Conservation (phyloP, 23 red algal genomes). For the Chondrus crispus region DNA sequence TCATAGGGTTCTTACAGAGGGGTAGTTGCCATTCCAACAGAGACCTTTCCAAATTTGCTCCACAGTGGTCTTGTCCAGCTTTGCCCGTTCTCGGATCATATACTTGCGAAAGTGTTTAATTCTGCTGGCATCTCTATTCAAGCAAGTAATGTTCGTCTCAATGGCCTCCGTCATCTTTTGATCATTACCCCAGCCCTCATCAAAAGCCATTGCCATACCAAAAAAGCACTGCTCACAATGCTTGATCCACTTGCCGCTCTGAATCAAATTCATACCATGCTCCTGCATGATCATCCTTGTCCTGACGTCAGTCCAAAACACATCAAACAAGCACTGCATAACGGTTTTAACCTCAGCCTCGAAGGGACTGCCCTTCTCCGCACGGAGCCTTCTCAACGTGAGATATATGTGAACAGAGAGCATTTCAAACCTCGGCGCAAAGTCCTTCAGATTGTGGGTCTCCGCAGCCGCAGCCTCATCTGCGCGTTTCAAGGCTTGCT, state of each 20-base stretch:
- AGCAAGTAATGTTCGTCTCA: slow-evolving; percentile 22
- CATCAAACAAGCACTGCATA: slow-evolving; percentile 63
- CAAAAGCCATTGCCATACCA: slow-evolving; percentile 52
- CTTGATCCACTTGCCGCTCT: slow-evolving; percentile 64
- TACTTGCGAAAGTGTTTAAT: slow-evolving; percentile 35
- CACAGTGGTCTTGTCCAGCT: background rate
- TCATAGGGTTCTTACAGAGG: background rate
- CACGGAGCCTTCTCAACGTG: slow-evolving; percentile 35
- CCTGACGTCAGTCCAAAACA: slow-evolving; percentile 60
- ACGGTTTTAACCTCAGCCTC: slow-evolving; percentile 45
- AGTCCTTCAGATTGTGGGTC: background rate
- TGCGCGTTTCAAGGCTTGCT: slow-evolving; percentile 6
- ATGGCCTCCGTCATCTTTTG: slow-evolving; percentile 45
- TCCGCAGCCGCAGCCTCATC: background rate
- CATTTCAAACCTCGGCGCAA: slow-evolving; percentile 54
- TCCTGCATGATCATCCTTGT: slow-evolving; percentile 59
- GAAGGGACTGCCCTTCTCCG: slow-evolving; percentile 25
- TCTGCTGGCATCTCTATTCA: background rate
- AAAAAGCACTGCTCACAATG: slow-evolving; percentile 63
- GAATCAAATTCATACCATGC: slow-evolving; percentile 34
- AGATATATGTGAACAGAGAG: slow-evolving; percentile 50
- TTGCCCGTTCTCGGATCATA: slow-evolving; percentile 12
- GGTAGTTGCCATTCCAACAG: slow-evolving; percentile 7
- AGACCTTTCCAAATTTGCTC: slow-evolving; percentile 27
- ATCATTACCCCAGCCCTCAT: slow-evolving; percentile 37